A percentile compares a stretch with the other conserved stretches of the same genome.
Conservation (phyloP, 2,329 filamentous ascomycete species). For the Ascosphaera pollenicola region DNA sequence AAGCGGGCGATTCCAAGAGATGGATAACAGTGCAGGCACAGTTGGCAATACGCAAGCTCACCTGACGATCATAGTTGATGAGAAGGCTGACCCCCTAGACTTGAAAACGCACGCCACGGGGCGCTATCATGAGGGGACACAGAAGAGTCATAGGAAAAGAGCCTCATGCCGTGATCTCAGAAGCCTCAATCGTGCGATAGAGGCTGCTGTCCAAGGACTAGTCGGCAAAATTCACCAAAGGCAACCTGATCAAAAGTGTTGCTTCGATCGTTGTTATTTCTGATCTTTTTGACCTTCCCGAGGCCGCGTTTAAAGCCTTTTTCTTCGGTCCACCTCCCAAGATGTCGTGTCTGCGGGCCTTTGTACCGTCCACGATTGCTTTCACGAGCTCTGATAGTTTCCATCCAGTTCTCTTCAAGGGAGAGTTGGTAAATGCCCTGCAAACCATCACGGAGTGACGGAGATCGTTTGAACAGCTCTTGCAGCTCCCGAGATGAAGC, state of each 20-base stretch:
- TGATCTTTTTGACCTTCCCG: constrained; percentile 16
- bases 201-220: neutral
- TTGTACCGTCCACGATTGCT: constrained; percentile 4
- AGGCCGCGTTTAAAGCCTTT: constrained; percentile 22
- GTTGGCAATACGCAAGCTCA: no score
- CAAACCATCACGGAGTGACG: constrained; percentile 17
- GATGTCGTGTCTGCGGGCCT: constrained; percentile 7
- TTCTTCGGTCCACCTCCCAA: constrained; percentile 15
- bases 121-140: no score
- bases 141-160: no score
- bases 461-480: constrained; percentile 16
- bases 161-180: no score
- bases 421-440: constrained; percentile 21
- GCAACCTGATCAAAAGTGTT: constrained; percentile 12
- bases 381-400: constrained; percentile 6
- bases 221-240: neutral
- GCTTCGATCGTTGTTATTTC: constrained; percentile 16
- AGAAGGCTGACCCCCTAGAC: no score
- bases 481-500: constrained; percentile 14
- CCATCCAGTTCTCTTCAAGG: constrained; percentile 19
- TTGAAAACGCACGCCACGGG: no score
- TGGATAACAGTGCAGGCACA: no score
- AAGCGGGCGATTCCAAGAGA: no score
- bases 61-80: no score
- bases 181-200: neutral